Base-by-base conservation (phyloP, 495 filamentous ascomycete species). In the Neurospora cerealis region DNA sequence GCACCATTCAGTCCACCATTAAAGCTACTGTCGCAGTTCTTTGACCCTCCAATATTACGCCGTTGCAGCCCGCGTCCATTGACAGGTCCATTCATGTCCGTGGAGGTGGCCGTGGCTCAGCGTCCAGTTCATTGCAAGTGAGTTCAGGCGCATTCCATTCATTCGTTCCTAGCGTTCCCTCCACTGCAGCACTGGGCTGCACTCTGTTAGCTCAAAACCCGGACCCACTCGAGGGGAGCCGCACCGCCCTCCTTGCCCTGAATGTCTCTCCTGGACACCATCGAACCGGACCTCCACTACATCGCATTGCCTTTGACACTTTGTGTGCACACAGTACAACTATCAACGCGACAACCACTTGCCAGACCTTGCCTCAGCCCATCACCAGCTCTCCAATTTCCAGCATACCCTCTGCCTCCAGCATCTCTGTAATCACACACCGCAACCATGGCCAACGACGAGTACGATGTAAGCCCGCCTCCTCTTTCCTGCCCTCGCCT, bases 361-460 rank as follows among this genome's bases (percentile, higher is more conserved):
- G 28, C 54, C 54, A 66, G 54, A 34, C 54, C 28, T 66, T 66
- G 66, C 78, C 77, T 72, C 77, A 71, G 39, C 73, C 24, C 75
- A 76, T 78, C 74, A 42, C 73, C 74, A 76, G 71, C 44, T 60
- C 44, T n/a, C 34, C 71, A 38, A 72, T 13, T 34, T 66, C 28
- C 32, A 69, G 32, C 28, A 19, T 36, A 32, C 42, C 42, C 54
- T 60, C 42, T 60, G 71, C 21, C 42, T 69, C 34, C 21, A 73
- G 60, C n/a, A 2, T 62, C 40, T 75, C 70, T 71, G 40, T 73
- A 72, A 75, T 74, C 34, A 69, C 73, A 72, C 70, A 77, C 72
- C 75, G 80, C 77, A 79, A 80, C 76, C 83, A 99, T 99, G 96
- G 96, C 96, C 79, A 99, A 99, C 90, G 96, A 99, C 87, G 96